A percentile compares a stretch with the other conserved stretches of the same genome.
Conservation (phyloP, 2,329 filamentous ascomycete genomes). For the Sporothrix luriei region DNA sequence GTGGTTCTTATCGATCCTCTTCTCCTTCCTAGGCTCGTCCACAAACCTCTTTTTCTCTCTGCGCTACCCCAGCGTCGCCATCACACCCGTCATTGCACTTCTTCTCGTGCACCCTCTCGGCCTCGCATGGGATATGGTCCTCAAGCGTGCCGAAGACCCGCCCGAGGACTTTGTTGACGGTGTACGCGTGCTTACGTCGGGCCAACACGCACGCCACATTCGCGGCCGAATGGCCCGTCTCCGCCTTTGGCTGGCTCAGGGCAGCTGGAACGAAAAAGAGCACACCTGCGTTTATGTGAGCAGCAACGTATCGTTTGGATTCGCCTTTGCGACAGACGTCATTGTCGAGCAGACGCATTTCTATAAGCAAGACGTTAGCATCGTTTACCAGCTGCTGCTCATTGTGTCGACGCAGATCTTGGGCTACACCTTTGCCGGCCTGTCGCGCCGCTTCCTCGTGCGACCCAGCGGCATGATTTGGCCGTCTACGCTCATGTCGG, state of each 20-base stretch:
- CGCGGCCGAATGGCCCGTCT: constrained; percentile 48
- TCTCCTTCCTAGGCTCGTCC: constrained; percentile 77
- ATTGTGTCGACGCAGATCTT: constrained; percentile 85
- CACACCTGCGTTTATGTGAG: constrained; percentile 87
- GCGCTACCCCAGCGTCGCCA: constrained; percentile 86
- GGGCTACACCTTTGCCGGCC: constrained; percentile 82
- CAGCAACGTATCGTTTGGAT: constrained; percentile 87
- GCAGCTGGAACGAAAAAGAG: constrained; percentile 84
- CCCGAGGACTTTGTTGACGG: constrained; percentile 53
- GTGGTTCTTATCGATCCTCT: constrained; percentile 80
- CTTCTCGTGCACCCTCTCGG: constrained; percentile 83
- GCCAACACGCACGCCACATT: constrained; percentile 30
- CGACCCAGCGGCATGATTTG: constrained; percentile 88
- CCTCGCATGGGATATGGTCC: constrained; percentile 71
- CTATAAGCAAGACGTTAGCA: constrained; percentile 77
- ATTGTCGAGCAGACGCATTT: constrained; percentile 90
- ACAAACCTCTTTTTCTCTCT: constrained; percentile 88
- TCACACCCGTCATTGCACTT: constrained; percentile 84
- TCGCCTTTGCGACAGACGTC: constrained; percentile 85
- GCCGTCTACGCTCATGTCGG: constrained; percentile 85
- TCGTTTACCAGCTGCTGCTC: constrained; percentile 78
- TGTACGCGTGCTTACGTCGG: constrained; percentile 37
- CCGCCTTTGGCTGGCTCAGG: constrained; percentile 76
- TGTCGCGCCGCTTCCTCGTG: constrained; percentile 79
- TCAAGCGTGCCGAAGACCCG: constrained; percentile 66